These are phyloP conservation scores for Hanseniaspora occidentalis DNA, from an alignment of 805 yeast species.

Conservation along the genomic window DNA sequence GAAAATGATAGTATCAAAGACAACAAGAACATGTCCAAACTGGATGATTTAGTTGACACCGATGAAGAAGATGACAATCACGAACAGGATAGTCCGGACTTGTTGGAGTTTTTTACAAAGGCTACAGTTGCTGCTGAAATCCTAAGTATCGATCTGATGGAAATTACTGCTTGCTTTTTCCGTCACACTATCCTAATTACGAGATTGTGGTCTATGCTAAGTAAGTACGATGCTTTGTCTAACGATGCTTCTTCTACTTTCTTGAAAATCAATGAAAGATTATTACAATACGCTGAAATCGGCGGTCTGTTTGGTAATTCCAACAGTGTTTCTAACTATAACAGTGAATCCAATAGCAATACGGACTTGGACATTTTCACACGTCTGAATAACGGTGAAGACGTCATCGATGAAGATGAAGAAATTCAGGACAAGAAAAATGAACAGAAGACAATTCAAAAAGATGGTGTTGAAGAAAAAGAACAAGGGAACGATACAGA, in stretches of 20 bases:
- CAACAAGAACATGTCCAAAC: constrained; percentile 21
- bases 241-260: constrained; percentile 75
- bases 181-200: constrained; percentile 53
- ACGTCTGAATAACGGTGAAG: no score
- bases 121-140: constrained; percentile 80
- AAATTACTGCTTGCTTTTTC: constrained; percentile 80
- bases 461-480: not conserved
- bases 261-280: constrained; percentile 82
- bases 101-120: constrained; percentile 7
- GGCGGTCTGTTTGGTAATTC: constrained; percentile 45
- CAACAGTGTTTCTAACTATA: constrained; percentile 1
- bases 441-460: no score
- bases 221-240: constrained; percentile 51
- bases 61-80: constrained; percentile 18
- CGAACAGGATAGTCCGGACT: constrained; percentile 11
- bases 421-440: no score
- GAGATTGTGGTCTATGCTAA: constrained; percentile 70
- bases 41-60: constrained; percentile 25
- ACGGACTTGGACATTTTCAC: constrained; percentile 3
- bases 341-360: not conserved
- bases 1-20: constrained; percentile 13
- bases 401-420: no score
- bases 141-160: constrained; percentile 86
- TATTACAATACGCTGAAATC: constrained; percentile 38
- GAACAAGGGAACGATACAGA: not conserved